Percentiles rank a stretch among this genome's conserved stretches.
These are phyloP conservation scores for Juncus effusus DNA, from an alignment of 176 grass and related monocot genomes.

Conservation along the genomic window DNA sequence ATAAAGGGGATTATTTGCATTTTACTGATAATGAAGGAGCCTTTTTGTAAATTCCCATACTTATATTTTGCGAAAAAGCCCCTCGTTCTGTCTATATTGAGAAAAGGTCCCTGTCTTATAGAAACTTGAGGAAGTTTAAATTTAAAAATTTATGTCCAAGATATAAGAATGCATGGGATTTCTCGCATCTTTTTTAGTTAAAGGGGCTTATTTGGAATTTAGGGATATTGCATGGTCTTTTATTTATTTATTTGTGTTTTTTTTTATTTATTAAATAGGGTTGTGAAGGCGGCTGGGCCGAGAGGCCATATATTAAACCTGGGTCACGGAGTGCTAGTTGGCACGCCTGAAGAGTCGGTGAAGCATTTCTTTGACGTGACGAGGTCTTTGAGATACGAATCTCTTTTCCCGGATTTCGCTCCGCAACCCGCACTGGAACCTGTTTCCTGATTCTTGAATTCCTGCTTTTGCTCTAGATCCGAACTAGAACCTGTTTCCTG, in stretches of 20 bases:
- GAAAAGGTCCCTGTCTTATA: too few species aligned
- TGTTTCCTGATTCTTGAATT: constrained; percentile 43
- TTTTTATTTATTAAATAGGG: constrained; percentile 41
- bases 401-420: constrained; percentile 60
- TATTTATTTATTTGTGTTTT: neutral
- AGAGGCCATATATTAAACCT: constrained; percentile 92
- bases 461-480: constrained; percentile 46
- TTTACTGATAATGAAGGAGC: too few species aligned
- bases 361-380: constrained; percentile 96
- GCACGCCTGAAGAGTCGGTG: constrained; percentile 86
- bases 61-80: too few species aligned
- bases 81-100: too few species aligned
- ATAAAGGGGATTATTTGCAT: too few species aligned
- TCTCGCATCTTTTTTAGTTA: too few species aligned
- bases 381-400: constrained; percentile 79
- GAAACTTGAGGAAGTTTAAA: too few species aligned
- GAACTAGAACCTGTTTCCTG: constrained; percentile 52
- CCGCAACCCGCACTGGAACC: constrained; percentile 48
- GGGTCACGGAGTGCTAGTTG: constrained; percentile 88
- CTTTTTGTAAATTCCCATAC: too few species aligned
- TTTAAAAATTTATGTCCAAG: too few species aligned
- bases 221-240: too few species aligned
- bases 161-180: too few species aligned
- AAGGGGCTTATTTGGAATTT: too few species aligned
- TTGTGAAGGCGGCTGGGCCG: constrained; percentile 79